Evolutionary conservation across 2,329 filamentous ascomycete species (phyloP).

Genomic region (Dothideomycetes sp.): DNA sequence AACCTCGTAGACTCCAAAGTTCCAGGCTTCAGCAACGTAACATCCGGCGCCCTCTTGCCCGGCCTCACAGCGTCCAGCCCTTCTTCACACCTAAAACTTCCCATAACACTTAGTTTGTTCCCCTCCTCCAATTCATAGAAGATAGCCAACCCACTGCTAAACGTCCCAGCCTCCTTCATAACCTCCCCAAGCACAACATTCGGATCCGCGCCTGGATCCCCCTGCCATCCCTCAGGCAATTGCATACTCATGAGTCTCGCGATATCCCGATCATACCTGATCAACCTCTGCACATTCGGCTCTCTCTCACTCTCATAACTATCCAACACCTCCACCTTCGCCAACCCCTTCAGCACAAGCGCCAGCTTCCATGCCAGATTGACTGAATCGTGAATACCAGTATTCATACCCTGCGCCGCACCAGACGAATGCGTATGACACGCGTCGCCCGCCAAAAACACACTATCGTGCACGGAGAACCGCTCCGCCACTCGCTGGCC

Average conservation of each 20-base stretch:
- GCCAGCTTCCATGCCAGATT: slow-evolving; percentile 12
- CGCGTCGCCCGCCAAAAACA: slow-evolving; percentile 29
- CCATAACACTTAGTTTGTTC: slow-evolving; percentile 8
- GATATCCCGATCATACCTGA: slow-evolving; percentile 15
- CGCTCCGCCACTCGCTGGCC: slow-evolving; percentile 28
- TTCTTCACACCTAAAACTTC: slow-evolving; percentile 2
- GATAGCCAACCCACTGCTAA: slow-evolving; percentile 14
- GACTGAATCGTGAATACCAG: slow-evolving; percentile 8
- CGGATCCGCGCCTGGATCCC: slow-evolving; percentile 11
- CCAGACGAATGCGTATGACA: slow-evolving; percentile 46
- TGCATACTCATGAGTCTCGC: slow-evolving; percentile 14
- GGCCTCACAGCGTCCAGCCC: slow-evolving; percentile 16
- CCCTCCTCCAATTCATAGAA: slow-evolving; percentile 10
- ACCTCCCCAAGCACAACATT: slow-evolving; percentile 12
- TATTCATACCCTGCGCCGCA: slow-evolving; percentile 44
- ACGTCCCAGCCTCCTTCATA: slow-evolving; percentile 14
- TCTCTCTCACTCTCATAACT: slow-evolving; percentile 13
- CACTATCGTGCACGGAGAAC: slow-evolving; percentile 7
- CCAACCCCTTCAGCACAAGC: slow-evolving; percentile 11
- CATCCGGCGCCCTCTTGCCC: slow-evolving; percentile 37
- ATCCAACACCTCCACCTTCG: slow-evolving; percentile 8
- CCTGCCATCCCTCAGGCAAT: slow-evolving; percentile 12
- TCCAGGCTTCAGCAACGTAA: slow-evolving; percentile 33
- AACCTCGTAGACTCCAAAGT: slow-evolving; percentile 33
- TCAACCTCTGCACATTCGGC: slow-evolving; percentile 14